These are phyloP conservation scores for Waltergamsia citrina DNA, from an alignment of 2,329 filamentous ascomycete genomes.

Conservation along the genomic window DNA sequence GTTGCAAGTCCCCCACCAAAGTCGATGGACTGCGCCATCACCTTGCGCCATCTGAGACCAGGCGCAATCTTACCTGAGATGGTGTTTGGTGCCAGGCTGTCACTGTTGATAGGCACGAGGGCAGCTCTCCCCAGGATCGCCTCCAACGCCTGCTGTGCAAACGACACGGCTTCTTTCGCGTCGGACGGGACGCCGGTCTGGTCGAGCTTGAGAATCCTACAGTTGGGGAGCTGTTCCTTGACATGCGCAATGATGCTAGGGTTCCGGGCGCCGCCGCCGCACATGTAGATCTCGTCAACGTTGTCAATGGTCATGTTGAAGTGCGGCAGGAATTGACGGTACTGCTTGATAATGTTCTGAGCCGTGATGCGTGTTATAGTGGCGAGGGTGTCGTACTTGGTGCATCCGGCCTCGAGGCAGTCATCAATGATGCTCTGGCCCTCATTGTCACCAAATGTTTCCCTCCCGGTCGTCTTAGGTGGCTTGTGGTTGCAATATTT, in stretches of 20 bases:
- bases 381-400: slow-evolving; percentile 33
- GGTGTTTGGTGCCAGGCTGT: slow-evolving; percentile 34
- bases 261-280: too few relatives aligned
- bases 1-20: not conserved
- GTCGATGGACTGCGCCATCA: not conserved
- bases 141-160: slow-evolving; percentile 53
- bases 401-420: slow-evolving; percentile 24
- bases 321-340: too few relatives aligned
- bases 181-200: slow-evolving; percentile 45
- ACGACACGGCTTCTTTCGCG: slow-evolving; percentile 45
- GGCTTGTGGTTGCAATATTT: slow-evolving; percentile 30
- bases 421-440: slow-evolving; percentile 31
- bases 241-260: too few relatives aligned
- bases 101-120: slow-evolving; percentile 40
- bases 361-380: slow-evolving; percentile 37
- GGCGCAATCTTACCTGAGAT: slow-evolving; percentile 46
- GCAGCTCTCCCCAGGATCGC: slow-evolving; percentile 44
- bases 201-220: slow-evolving; percentile 31
- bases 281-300: too few relatives aligned
- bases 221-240: too few relatives aligned
- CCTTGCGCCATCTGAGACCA: slow-evolving; percentile 33
- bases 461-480: slow-evolving; percentile 38
- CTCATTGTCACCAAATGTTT: slow-evolving; percentile 39
- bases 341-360: slow-evolving; percentile 16
- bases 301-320: too few relatives aligned